Percentiles rank a stretch among this genome's conserved stretches.
phyloP scores from a whole-genome alignment of 805 yeast species.

The Pichia kluyveri region DNA sequence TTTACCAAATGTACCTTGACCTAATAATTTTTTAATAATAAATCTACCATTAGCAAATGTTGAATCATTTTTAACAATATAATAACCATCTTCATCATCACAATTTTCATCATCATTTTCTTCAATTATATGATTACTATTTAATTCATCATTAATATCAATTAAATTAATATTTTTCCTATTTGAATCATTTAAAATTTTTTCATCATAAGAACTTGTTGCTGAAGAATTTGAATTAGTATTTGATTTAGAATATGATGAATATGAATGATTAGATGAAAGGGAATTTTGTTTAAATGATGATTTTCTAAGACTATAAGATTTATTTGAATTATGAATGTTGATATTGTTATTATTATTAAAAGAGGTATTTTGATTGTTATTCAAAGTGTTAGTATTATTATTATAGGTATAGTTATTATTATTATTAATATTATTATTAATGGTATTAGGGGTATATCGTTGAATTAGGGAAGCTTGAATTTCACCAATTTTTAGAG shows the following conservation, averaged over 20 bases:
- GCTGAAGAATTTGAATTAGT: conserved; percentile 11
- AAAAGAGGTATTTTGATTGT: conserved; percentile 1
- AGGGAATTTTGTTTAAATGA: conserved; percentile 1
- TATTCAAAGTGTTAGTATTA: no score
- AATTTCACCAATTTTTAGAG: conserved; percentile 33
- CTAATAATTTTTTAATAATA: conserved; percentile 56
- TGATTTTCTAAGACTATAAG: conserved; percentile 9
- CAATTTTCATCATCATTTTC: conserved; percentile 25
- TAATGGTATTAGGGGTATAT: conserved; percentile 19
- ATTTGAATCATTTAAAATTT: neutral
- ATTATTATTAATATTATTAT: conserved; percentile 7
- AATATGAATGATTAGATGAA: neutral
- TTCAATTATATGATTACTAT: neutral
- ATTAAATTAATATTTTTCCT: neutral
- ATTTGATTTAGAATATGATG: neutral
- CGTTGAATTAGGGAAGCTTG: conserved; percentile 26
- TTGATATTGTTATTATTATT: conserved; percentile 6
- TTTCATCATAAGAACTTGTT: conserved; percentile 8
- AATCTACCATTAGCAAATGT: conserved; percentile 66
- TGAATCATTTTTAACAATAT: conserved; percentile 49
- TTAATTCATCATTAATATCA: neutral
- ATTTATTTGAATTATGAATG: conserved; percentile 14
- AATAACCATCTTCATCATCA: conserved; percentile 70
- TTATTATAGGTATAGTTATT: conserved; percentile 18
- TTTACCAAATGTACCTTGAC: conserved; percentile 91